A percentile compares a stretch with the other conserved stretches of the same genome.
These are phyloP conservation scores for Bruguiera gymnorhiza DNA, from an alignment of 345 rosid species.

Conservation along the genomic window DNA sequence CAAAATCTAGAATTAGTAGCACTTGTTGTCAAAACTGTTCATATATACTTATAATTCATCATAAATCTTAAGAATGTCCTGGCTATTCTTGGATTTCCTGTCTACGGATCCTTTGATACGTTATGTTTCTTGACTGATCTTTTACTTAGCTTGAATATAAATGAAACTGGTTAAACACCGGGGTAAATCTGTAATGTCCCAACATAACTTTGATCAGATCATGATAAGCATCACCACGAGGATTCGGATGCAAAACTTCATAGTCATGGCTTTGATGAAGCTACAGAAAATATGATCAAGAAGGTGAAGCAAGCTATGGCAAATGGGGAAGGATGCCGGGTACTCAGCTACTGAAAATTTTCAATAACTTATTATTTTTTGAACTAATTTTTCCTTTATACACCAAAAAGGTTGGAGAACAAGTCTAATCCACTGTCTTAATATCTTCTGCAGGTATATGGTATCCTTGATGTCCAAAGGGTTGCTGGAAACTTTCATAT, in stretches of 20 bases:
- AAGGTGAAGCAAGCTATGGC: constrained; percentile 86
- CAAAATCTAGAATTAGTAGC: no score
- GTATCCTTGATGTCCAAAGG: constrained; percentile 90
- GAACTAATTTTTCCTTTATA: constrained; percentile 1
- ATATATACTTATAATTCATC: not conserved
- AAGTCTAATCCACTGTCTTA: constrained; percentile 15
- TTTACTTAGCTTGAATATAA: not conserved
- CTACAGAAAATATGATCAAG: constrained; percentile 79
- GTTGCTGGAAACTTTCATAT: constrained; percentile 99
- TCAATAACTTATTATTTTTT: not conserved
- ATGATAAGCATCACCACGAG: constrained; percentile 61
- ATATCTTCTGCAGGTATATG: constrained; percentile 65
- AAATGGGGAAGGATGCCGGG: constrained; percentile 95
- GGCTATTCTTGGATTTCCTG: not conserved
- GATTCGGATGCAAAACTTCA: constrained; percentile 45
- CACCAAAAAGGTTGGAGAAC: not conserved
- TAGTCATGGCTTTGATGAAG: constrained; percentile 66
- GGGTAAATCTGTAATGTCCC: not conserved
- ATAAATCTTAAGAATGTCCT: not conserved
- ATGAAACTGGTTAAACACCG: not conserved
- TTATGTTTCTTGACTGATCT: not conserved
- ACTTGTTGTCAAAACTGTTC: not conserved
- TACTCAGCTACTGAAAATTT: constrained; percentile 23
- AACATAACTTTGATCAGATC: constrained; percentile 36
- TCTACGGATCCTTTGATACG: not conserved